Percentiles rank a stretch among this genome's conserved stretches.
Evolutionary conservation across 176 grass and related monocot species (phyloP).

Genomic region (Hyparrhenia diplandra): DNA sequence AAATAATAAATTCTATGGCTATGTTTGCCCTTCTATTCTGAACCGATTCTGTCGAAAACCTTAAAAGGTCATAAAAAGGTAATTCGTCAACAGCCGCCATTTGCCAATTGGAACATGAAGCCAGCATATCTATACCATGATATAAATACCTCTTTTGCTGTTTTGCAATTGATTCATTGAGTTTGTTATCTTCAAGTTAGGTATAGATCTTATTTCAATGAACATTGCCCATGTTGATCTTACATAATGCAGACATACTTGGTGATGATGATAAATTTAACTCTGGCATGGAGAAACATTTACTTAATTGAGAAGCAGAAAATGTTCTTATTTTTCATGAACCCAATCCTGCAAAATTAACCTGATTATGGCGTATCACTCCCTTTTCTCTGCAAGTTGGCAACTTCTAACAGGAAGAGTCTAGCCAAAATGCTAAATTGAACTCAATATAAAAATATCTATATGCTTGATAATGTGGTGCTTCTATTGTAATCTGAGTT

Average conservation of each 20-base stretch:
- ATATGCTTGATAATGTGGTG: not conserved
- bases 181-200: not conserved
- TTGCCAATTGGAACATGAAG: not conserved
- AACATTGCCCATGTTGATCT: not conserved
- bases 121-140: not conserved
- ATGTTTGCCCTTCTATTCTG: not conserved
- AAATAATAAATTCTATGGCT: not conserved
- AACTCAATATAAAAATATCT: not conserved
- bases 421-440: slow-evolving; percentile 1
- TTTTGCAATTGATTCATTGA: not conserved
- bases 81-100: not conserved
- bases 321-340: not conserved
- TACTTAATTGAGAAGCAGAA: not conserved
- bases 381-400: not conserved
- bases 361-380: not conserved
- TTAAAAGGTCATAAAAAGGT: not conserved
- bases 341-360: not conserved
- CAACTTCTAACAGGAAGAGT: not conserved
- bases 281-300: not conserved
- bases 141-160: not conserved
- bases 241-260: not conserved
- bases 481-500: not conserved
- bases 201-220: not conserved
- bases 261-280: not conserved
- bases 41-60: not conserved